These are phyloP conservation scores for Gossypium longicalyx DNA, from an alignment of 345 rosid species.

Conservation along the genomic window DNA sequence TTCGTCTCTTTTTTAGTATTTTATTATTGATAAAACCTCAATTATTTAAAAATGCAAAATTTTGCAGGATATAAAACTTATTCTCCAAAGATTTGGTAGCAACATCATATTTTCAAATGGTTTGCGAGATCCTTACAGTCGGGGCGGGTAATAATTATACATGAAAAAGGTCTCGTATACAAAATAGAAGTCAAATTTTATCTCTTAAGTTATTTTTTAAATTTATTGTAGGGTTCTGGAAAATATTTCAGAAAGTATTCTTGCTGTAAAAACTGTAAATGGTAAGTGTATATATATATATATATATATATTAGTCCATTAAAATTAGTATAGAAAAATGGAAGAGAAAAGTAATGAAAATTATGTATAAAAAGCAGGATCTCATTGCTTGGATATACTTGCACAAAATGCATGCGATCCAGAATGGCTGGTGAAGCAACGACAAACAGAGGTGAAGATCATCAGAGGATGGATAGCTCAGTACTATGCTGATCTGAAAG, in stretches of 20 bases:
- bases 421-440: conserved; percentile 33
- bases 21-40: neutral
- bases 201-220: neutral
- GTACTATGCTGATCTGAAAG: conserved; percentile 23
- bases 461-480: conserved; percentile 33
- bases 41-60: neutral
- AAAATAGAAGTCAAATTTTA: no score
- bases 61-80: conserved; percentile 34
- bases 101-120: conserved; percentile 46
- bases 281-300: neutral
- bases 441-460: conserved; percentile 27
- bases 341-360: neutral
- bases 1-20: neutral
- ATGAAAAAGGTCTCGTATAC: no score
- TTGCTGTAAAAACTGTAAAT: neutral
- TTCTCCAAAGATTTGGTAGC: conserved; percentile 39
- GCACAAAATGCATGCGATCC: conserved; percentile 22
- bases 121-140: conserved; percentile 39
- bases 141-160: conserved; percentile 28
- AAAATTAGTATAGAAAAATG: neutral
- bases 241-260: conserved; percentile 6
- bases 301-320: neutral
- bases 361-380: conserved; percentile 22
- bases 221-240: conserved; percentile 1
- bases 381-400: conserved; percentile 41